Percentiles rank a stretch among this genome's conserved stretches.
Conservation (phyloP, 1,139 yeast species). For the Pichia sp. region DNA sequence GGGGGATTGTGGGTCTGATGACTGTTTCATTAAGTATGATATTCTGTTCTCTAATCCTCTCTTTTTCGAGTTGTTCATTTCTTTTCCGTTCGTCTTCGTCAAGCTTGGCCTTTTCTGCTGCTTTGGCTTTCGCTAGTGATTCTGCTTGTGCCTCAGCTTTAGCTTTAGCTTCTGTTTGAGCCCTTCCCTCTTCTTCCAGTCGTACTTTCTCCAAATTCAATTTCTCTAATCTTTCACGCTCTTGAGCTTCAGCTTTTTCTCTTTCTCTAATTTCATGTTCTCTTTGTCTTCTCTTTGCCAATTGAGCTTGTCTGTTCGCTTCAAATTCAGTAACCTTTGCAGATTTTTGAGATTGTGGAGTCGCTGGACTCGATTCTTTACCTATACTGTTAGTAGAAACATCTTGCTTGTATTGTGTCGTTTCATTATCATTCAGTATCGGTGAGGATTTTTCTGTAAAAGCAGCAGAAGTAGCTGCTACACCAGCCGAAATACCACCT, state of each 20-base stretch:
- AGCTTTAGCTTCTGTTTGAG: background rate
- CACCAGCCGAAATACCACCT: slow-evolving; percentile 1
- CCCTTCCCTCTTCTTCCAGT: background rate
- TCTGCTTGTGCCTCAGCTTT: background rate
- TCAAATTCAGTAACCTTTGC: slow-evolving; percentile 1
- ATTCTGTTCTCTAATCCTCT: too few relatives aligned
- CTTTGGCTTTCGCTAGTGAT: background rate
- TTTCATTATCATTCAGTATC: background rate
- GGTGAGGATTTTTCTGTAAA: background rate
- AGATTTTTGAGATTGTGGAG: too few relatives aligned
- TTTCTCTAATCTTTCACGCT: too few relatives aligned
- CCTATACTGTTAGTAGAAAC: too few relatives aligned
- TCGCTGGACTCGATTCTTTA: too few relatives aligned
- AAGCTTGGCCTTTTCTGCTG: background rate
- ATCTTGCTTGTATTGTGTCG: too few relatives aligned
- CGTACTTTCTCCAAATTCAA: too few relatives aligned
- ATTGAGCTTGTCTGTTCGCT: slow-evolving; percentile 4
- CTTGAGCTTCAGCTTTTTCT: slow-evolving; percentile 1
- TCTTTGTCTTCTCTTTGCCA: slow-evolving; percentile 6
- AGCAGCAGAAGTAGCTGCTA: slow-evolving; percentile 2
- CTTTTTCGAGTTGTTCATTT: too few relatives aligned
- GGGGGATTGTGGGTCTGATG: background rate
- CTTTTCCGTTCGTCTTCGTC: background rate
- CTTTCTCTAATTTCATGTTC: slow-evolving; percentile 10
- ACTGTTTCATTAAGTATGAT: background rate